These are phyloP conservation scores for Apiotrichum veenhuisii DNA, from an alignment of 1,284 basidiomycete genomes.

Conservation along the genomic window DNA sequence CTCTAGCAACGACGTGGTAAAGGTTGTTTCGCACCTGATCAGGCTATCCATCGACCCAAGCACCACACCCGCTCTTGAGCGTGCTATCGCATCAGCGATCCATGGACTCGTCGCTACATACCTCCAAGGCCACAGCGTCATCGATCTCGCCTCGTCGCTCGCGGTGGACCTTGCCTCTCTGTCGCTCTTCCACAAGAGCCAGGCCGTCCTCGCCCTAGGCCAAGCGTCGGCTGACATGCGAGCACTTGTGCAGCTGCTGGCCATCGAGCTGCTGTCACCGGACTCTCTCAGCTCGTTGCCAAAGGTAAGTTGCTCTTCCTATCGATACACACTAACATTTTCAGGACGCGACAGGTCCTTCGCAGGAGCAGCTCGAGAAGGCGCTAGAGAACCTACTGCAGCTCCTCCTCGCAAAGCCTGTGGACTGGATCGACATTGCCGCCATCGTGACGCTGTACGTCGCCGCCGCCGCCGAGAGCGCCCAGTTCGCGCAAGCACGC, in stretches of 20 bases:
- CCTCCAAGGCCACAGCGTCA: background rate
- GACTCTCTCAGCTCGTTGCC: background rate
- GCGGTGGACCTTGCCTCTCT: background rate
- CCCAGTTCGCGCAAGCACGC: background rate
- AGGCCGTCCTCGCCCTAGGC: slow-evolving; percentile 4
- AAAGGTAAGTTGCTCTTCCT: no score
- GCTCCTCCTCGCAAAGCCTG: background rate
- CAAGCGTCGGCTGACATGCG: background rate
- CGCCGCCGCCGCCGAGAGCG: background rate
- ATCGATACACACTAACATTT: no score
- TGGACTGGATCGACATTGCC: background rate
- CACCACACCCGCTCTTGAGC: background rate
- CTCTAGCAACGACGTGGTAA: background rate
- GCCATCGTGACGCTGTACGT: slow-evolving; percentile 3
- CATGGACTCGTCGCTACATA: background rate
- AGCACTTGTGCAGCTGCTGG: background rate
- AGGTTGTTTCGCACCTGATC: background rate
- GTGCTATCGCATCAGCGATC: background rate
- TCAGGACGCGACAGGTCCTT: background rate
- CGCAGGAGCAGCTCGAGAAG: background rate
- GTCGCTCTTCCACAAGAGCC: background rate
- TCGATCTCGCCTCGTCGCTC: background rate
- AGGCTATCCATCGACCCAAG: slow-evolving; percentile 1
- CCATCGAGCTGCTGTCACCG: background rate
- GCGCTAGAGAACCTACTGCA: background rate